phyloP scores from a whole-genome alignment of 2,329 filamentous ascomycete genomes.

The Juglanconis oblonga region DNA sequence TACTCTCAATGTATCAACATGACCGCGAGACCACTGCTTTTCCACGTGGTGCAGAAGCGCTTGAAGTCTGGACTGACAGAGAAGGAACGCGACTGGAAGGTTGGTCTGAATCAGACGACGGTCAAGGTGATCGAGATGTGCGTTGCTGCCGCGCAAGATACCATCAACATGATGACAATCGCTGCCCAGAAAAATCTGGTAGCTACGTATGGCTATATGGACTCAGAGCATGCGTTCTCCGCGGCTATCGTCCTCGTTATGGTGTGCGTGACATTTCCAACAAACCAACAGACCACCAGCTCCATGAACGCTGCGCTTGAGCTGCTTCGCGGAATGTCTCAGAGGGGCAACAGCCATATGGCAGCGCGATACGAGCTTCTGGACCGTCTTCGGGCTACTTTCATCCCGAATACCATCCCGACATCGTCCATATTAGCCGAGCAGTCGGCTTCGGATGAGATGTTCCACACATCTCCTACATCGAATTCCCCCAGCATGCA shows the following conservation, averaged over 20 bases:
- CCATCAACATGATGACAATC: conserved; percentile 45
- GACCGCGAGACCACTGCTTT: conserved; percentile 51
- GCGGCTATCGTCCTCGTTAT: conserved; percentile 53
- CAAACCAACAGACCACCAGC: conserved; percentile 35
- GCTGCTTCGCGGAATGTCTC: conserved; percentile 48
- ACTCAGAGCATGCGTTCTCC: conserved; percentile 54
- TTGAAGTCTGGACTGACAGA: conserved; percentile 34
- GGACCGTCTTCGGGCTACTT: conserved; percentile 25
- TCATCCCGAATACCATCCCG: conserved; percentile 19
- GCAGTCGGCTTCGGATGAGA: not conserved
- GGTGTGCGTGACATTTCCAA: conserved; percentile 51
- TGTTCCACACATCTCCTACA: not conserved
- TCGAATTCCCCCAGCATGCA: not conserved
- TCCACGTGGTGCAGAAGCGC: conserved; percentile 49
- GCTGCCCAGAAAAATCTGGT: conserved; percentile 48
- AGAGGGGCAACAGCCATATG: conserved; percentile 50
- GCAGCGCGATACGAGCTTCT: conserved; percentile 33
- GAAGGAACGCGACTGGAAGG: conserved; percentile 41
- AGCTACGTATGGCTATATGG: conserved; percentile 56
- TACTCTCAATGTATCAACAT: conserved; percentile 59
- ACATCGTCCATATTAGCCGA: not conserved
- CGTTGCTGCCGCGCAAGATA: conserved; percentile 47
- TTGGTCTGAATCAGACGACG: conserved; percentile 45
- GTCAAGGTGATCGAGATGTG: conserved; percentile 51
- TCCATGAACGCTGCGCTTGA: conserved; percentile 45